These are phyloP conservation scores for Cladophialophora bantiana DNA, from an alignment of 2,329 filamentous ascomycete genomes.

Conservation along the genomic window DNA sequence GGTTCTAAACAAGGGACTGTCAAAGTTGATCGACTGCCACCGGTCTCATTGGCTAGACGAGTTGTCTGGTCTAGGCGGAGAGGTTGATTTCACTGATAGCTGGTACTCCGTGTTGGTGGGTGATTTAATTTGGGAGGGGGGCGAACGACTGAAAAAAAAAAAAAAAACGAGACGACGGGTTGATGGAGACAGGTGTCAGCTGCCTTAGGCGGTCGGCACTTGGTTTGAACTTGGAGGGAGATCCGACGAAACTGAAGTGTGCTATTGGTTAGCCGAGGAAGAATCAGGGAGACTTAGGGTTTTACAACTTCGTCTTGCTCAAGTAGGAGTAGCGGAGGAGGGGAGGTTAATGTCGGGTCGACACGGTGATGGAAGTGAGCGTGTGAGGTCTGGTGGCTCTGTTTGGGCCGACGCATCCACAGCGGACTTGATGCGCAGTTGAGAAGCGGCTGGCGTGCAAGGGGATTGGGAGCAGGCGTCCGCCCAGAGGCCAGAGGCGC, in stretches of 20 bases:
- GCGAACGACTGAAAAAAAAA: background rate
- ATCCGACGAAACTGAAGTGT: background rate
- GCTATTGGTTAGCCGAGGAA: background rate
- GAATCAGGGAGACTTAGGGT: background rate
- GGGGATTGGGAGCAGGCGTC: background rate
- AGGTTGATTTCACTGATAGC: background rate
- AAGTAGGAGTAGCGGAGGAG: background rate
- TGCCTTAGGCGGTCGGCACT: conserved; percentile 4
- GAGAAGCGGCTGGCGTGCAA: background rate
- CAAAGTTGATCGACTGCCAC: background rate
- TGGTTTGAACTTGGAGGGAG: background rate
- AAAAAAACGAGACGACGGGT: background rate
- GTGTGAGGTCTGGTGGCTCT: background rate
- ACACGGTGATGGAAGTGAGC: background rate
- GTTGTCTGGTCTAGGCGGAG: background rate
- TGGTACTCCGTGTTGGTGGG: background rate
- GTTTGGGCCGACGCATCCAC: background rate
- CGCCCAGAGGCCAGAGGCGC: background rate
- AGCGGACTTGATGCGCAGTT: background rate
- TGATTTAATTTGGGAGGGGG: background rate
- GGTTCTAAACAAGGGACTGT: background rate
- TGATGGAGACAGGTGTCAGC: background rate
- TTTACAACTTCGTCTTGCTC: background rate
- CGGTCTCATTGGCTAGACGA: background rate
- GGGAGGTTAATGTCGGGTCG: background rate